Percentiles rank a stretch among this genome's conserved stretches.
These are phyloP conservation scores for Apocynum venetum DNA, from an alignment of 257 asterid genomes.

Conservation along the genomic window DNA sequence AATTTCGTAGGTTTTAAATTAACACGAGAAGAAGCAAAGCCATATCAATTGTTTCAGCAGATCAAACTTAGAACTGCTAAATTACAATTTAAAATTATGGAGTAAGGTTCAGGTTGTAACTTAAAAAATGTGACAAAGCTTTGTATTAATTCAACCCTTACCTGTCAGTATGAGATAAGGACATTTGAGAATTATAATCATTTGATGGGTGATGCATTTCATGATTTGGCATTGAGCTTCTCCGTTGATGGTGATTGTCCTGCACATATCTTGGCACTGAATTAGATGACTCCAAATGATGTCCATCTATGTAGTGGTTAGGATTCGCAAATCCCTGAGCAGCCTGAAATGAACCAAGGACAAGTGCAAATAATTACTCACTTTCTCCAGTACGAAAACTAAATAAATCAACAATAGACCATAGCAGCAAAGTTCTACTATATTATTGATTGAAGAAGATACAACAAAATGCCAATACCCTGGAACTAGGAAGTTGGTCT, in stretches of 20 bases:
- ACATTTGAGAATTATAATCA: slow-evolving; percentile 32
- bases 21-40: neutral
- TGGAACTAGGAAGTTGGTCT: slow-evolving; percentile 49
- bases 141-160: slow-evolving; percentile 26
- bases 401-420: neutral
- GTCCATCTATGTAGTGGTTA: slow-evolving; percentile 43
- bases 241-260: slow-evolving; percentile 36
- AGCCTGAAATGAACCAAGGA: slow-evolving; percentile 38
- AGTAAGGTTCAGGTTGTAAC: neutral
- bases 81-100: neutral
- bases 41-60: neutral
- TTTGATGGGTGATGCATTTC: slow-evolving; percentile 34
- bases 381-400: slow-evolving; percentile 12
- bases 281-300: slow-evolving; percentile 37
- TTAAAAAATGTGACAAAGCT: neutral
- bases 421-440: neutral
- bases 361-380: slow-evolving; percentile 3
- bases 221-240: slow-evolving; percentile 30
- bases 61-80: neutral
- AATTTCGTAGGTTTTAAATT: neutral
- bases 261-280: slow-evolving; percentile 45
- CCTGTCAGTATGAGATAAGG: slow-evolving; percentile 48
- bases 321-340: slow-evolving; percentile 42
- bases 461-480: slow-evolving; percentile 38
- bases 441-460: slow-evolving; percentile 4